Evolutionary conservation across 2,329 filamentous ascomycete species (phyloP).

Genomic region (Pyrenophora tritici-repentis): DNA sequence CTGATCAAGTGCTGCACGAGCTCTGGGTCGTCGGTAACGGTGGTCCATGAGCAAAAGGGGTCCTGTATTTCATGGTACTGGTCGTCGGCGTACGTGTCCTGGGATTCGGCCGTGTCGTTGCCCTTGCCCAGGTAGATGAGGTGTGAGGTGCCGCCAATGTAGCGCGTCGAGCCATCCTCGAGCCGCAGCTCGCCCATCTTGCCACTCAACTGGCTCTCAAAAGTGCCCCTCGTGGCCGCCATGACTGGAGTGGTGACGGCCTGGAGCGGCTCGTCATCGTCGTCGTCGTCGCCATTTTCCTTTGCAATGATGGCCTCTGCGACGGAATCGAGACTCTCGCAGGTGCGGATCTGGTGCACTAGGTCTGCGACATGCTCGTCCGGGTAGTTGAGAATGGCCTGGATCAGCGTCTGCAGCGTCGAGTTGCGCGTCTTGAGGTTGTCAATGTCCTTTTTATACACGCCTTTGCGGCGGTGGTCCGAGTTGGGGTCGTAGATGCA

Average conservation of each 20-base stretch:
- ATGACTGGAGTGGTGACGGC: slow-evolving; percentile 43
- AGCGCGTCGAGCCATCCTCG: slow-evolving; percentile 85
- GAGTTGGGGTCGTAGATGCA: slow-evolving; percentile 96
- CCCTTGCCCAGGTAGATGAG: slow-evolving; percentile 71
- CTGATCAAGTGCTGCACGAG: slow-evolving; percentile 86
- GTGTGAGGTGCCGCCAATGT: slow-evolving; percentile 93
- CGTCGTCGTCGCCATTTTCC: slow-evolving; percentile 52
- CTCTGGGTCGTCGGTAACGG: slow-evolving; percentile 77
- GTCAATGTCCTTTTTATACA: slow-evolving; percentile 93
- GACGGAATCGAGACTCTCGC: slow-evolving; percentile 72
- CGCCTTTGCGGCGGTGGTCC: slow-evolving; percentile 93
- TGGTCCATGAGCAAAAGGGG: slow-evolving; percentile 84
- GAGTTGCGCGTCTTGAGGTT: slow-evolving; percentile 83
- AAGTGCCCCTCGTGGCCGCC: slow-evolving; percentile 44
- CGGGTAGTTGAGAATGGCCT: slow-evolving; percentile 87
- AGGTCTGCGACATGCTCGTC: slow-evolving; percentile 84
- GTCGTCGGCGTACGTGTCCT: slow-evolving; percentile 48
- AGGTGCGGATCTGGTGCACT: slow-evolving; percentile 85
- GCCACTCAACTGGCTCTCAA: slow-evolving; percentile 82
- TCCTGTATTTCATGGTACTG: slow-evolving; percentile 63
- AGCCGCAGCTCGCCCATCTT: slow-evolving; percentile 92
- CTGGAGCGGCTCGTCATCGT: slow-evolving; percentile 49
- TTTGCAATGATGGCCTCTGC: slow-evolving; percentile 63
- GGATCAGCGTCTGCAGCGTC: slow-evolving; percentile 88
- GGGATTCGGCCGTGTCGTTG: slow-evolving; percentile 38